A percentile compares a stretch with the other conserved stretches of the same genome.
Evolutionary conservation across 2,329 filamentous ascomycete genomes (phyloP).

Genomic region (Colletotrichum lindemuthianum): DNA sequence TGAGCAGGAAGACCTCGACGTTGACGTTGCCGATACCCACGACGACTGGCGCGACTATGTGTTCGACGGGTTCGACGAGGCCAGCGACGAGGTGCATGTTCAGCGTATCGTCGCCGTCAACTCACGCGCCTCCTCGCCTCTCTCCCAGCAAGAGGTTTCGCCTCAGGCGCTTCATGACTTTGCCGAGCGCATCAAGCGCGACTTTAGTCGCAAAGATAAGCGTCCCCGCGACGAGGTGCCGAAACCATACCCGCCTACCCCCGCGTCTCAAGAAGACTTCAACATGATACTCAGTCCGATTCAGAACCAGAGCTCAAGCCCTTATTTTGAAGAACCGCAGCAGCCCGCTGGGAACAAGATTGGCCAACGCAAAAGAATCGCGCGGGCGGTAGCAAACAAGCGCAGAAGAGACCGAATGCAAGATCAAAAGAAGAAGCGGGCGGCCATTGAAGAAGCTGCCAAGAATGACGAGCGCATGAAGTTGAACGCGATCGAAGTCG

Average conservation of each 20-base stretch:
- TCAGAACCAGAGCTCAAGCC: background rate
- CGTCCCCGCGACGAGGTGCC: background rate
- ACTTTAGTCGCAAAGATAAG: background rate
- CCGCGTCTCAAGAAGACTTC: background rate
- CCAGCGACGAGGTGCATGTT: background rate
- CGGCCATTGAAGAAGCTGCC: too few species aligned
- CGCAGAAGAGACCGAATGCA: too few species aligned
- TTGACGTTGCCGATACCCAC: background rate
- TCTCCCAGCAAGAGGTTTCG: background rate
- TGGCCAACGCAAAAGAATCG: too few species aligned
- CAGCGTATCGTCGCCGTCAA: background rate
- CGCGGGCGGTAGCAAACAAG: too few species aligned
- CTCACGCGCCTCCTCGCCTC: background rate
- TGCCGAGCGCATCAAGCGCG: background rate
- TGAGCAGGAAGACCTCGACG: background rate
- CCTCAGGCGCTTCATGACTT: background rate
- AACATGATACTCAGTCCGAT: background rate
- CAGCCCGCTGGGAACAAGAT: too few species aligned
- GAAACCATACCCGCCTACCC: background rate
- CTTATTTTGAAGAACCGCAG: background rate
- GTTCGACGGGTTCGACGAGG: background rate
- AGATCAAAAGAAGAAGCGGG: too few species aligned
- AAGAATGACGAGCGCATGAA: too few species aligned
- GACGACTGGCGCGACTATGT: background rate
- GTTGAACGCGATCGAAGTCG: too few species aligned